phyloP scores from a whole-genome alignment of 306 rosid genomes.

The Benincasa hispida region DNA sequence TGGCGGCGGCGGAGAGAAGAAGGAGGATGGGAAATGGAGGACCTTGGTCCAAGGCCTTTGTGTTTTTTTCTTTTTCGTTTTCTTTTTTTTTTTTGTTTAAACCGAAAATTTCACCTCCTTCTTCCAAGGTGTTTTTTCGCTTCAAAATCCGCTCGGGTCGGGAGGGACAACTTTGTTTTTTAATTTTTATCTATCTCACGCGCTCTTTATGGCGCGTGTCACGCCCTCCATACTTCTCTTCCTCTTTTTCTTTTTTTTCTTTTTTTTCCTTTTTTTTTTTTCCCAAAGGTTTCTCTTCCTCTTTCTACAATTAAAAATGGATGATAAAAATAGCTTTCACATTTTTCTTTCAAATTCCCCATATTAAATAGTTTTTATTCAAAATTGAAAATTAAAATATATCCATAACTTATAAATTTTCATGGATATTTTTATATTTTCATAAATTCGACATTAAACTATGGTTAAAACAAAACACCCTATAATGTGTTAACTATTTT shows the following conservation, averaged over 20 bases:
- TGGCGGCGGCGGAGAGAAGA: neutral
- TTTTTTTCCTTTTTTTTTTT: too few species aligned
- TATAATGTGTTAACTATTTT: too few species aligned
- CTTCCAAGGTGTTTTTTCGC: slow-evolving; percentile 5
- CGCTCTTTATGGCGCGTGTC: neutral
- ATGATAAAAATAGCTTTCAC: neutral
- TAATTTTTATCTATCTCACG: neutral
- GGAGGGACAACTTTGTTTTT: neutral
- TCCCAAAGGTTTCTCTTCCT: too few species aligned
- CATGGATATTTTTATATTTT: too few species aligned
- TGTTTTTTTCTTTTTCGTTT: too few species aligned
- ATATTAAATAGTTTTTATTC: neutral
- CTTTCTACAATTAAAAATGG: neutral
- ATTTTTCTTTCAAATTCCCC: neutral
- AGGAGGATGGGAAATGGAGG: neutral
- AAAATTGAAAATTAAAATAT: neutral
- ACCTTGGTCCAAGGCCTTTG: neutral
- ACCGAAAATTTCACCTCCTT: neutral
- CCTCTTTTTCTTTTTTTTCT: too few species aligned
- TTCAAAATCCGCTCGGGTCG: neutral
- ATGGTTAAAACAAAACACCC: too few species aligned
- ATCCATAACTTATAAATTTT: too few species aligned
- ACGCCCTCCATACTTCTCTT: neutral
- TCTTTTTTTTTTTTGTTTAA: neutral
- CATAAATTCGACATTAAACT: too few species aligned